Conservation (phyloP, 805 yeast species). For the Debaryomyces hansenii region DNA sequence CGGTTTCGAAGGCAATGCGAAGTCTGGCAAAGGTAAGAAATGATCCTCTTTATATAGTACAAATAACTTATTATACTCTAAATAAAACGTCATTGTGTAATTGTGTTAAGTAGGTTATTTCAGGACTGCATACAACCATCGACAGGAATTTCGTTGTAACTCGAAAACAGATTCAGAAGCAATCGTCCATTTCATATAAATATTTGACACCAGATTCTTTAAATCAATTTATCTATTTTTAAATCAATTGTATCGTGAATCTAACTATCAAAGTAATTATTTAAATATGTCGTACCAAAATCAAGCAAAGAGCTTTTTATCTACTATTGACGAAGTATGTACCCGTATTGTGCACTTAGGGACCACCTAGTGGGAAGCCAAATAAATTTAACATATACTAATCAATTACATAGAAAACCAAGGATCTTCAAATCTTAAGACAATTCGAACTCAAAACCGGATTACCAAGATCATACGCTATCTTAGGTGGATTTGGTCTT, state of each 20-base stretch:
- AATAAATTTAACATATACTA: slow-evolving; percentile 6
- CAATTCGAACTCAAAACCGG: slow-evolving; percentile 46
- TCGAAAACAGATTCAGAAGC: no score
- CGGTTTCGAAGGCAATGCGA: slow-evolving; percentile 84
- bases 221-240: not conserved
- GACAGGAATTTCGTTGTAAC: no score
- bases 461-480: slow-evolving; percentile 83
- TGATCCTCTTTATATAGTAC: slow-evolving; percentile 7
- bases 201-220: not conserved
- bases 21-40: slow-evolving; percentile 32
- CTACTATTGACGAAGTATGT: slow-evolving; percentile 50
- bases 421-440: slow-evolving; percentile 28
- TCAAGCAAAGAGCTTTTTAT: slow-evolving; percentile 48
- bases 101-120: no score
- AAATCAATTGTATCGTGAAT: not conserved
- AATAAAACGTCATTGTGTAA: no score
- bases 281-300: slow-evolving; percentile 40
- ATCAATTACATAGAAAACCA: slow-evolving; percentile 26
- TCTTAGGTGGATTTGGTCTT: slow-evolving; percentile 58
- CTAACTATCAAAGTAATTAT: not conserved
- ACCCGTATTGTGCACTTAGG: not conserved
- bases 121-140: no score
- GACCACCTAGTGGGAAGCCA: not conserved
- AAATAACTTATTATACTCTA: not conserved
- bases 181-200: no score